Conservation (phyloP, 129 eudicot genomes). For the Ambrosia trifida region DNA sequence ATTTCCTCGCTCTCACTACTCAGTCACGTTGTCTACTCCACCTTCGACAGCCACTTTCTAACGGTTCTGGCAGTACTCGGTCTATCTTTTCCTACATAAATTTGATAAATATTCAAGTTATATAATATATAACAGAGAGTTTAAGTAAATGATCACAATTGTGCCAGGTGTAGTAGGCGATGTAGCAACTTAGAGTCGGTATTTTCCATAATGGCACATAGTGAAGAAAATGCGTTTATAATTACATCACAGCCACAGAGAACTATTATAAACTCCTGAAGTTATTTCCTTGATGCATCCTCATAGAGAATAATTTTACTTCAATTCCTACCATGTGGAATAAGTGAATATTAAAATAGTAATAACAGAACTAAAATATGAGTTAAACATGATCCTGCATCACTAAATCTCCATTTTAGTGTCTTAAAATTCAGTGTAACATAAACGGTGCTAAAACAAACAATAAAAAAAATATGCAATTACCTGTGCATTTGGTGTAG, state of each 20-base stretch:
- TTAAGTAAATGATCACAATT: constrained; percentile 16
- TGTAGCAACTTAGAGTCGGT: constrained; percentile 58
- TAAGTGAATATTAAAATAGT: constrained; percentile 5
- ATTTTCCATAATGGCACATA: constrained; percentile 55
- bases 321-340: constrained; percentile 80
- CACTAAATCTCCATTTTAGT: too few species aligned
- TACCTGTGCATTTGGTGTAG: too few species aligned
- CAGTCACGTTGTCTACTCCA: too few species aligned
- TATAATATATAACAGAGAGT: constrained; percentile 14
- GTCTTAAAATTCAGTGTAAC: too few species aligned
- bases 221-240: constrained; percentile 68
- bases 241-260: constrained; percentile 86
- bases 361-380: constrained; percentile 5
- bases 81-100: constrained; percentile 66
- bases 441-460: too few species aligned
- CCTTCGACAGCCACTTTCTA: too few species aligned
- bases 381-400: not conserved
- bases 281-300: constrained; percentile 94
- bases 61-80: too few species aligned
- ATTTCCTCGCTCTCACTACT: too few species aligned
- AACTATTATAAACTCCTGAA: constrained; percentile 79
- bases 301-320: constrained; percentile 86
- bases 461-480: too few species aligned
- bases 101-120: constrained; percentile 18
- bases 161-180: constrained; percentile 81